Percentiles rank a stretch among this genome's conserved stretches.
Evolutionary conservation across 192 early-diverging fungal genomes (phyloP).

Genomic region (Obelidium mucronatum): DNA sequence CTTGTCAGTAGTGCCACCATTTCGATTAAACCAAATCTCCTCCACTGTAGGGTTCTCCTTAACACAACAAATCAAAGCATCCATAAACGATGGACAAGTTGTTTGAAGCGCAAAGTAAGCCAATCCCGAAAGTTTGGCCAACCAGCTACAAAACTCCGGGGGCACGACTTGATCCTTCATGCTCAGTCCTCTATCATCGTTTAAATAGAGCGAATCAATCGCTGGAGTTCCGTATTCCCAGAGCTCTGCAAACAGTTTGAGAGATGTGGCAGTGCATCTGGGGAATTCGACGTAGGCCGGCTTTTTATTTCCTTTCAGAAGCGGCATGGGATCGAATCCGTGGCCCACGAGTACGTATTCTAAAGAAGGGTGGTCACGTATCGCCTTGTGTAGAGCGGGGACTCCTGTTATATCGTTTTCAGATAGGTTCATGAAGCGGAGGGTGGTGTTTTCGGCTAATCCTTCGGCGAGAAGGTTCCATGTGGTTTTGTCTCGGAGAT

Average conservation of each 20-base stretch:
- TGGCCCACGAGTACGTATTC: background rate
- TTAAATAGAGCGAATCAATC: background rate
- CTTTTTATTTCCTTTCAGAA: background rate
- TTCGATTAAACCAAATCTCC: background rate
- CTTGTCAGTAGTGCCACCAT: background rate
- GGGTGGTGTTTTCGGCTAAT: background rate
- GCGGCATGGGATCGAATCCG: background rate
- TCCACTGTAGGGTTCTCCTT: background rate
- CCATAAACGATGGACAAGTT: background rate
- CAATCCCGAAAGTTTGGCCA: background rate
- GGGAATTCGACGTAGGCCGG: too few relatives aligned
- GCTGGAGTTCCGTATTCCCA: background rate
- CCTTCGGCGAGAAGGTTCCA: slow-evolving; percentile 14
- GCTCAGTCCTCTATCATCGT: background rate
- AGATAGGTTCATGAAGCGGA: background rate
- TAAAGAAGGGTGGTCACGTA: slow-evolving; percentile 2
- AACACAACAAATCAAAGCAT: slow-evolving; percentile 2
- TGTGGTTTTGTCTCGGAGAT: background rate
- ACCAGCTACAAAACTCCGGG: background rate
- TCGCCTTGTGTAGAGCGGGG: background rate
- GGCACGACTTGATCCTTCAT: background rate
- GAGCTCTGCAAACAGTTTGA: background rate
- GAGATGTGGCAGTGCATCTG: background rate
- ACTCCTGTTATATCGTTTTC: slow-evolving; percentile 22
- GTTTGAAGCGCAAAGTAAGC: background rate